Evolutionary conservation across 176 grass and related monocot genomes (phyloP), one percentile per base, ranked within the genome.

Genomic region (Ensete ventricosum): DNA sequence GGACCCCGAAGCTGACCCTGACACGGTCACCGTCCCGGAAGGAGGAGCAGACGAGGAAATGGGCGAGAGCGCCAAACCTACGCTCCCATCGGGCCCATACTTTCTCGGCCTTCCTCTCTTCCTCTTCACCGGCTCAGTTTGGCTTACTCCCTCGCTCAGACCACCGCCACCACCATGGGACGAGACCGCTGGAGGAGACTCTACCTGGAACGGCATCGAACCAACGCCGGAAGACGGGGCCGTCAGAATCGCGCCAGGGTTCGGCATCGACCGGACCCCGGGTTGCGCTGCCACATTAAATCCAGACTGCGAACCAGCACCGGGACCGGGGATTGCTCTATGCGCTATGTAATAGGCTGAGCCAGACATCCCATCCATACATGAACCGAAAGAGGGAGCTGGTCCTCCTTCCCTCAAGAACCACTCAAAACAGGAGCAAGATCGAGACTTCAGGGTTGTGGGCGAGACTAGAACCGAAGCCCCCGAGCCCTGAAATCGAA

Each of bases 81-180:
- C 72, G 20, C 23, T 59, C 23, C 77, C 77, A 11, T 74, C 80
- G 21, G 66, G 74, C 6, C 26, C 54, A 20, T 78, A 81, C 63
- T 80, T 73, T 70, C 74, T 76, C 25, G 81, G 75, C 64, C 84
- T 69, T 48, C 74, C 83, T 69, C 72, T 62, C 78, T 85, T 81
- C 78, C 69, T 81, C 78, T 81, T 85, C 43, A 64, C 65, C 17
- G 34, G 52, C 48, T 72, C 72, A 27, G 50, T 49, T 6, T 51
- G 60, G 49, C 43, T 70, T 22, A 14, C 57, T n/a, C 78, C 57
- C 23, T 71, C 55, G 13, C 78, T 27, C n/a, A 49, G 68, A 8
- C 54, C 66, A 5, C 29, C 55, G 12, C 68, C 57, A 20, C 29
- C 27, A 10, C 54, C 55, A 49, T 71, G 54, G 21, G 69, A 13